Base-by-base conservation (phyloP, 2,329 filamentous ascomycete species). In the Basipetospora chlamydospora region DNA sequence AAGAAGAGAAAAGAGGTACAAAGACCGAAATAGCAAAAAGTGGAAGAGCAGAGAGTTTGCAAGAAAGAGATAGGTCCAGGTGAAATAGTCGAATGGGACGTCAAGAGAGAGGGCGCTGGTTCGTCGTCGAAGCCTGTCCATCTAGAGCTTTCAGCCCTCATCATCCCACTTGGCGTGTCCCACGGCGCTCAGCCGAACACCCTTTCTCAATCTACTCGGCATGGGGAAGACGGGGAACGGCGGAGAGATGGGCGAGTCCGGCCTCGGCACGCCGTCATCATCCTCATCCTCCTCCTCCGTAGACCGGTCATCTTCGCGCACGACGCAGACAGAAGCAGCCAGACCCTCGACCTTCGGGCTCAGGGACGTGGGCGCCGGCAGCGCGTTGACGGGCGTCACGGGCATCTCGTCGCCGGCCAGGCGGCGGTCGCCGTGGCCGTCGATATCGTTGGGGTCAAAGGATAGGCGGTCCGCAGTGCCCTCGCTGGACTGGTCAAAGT, bases 141-240 rank as follows among this genome's bases (percentile, higher is more conserved):
- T 49, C 43, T n/a, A n/a, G n/a, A n/a, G n/a, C n/a, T n/a, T n/a
- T n/a, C n/a, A 53, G 37, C 51, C 58, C 28, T 64, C 58, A 33
- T 63, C 58, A n/a, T 56, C 59, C 60, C 57, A 61, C 46, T 50
- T 57, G 3, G 55, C n/a, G n/a, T n/a, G n/a, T 13, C 59, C 59
- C 12, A 62, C 58, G 2, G 59, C 59, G 35, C 59, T 61, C 29
- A 62, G 46, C 5, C 63, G 56, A 9, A 59, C 61, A 34, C 55
- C 53, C 45, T 58, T 63, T 47, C 60, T 38, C 22, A 25, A 21
- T 11, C 29, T 31, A 5, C n/a, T 31, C 11, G 36, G 36, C 13
- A 21, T 26, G 2, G 36, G 36, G 35, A 37, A 37, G 17, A 37
- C 26, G 4, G 26, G 18, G 3, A 37, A 21, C 6, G 28, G 26